Percentiles rank a stretch among this genome's conserved stretches.
These are phyloP conservation scores for Lentinula edodes DNA, from an alignment of 768 basidiomycete genomes.

Conservation along the genomic window DNA sequence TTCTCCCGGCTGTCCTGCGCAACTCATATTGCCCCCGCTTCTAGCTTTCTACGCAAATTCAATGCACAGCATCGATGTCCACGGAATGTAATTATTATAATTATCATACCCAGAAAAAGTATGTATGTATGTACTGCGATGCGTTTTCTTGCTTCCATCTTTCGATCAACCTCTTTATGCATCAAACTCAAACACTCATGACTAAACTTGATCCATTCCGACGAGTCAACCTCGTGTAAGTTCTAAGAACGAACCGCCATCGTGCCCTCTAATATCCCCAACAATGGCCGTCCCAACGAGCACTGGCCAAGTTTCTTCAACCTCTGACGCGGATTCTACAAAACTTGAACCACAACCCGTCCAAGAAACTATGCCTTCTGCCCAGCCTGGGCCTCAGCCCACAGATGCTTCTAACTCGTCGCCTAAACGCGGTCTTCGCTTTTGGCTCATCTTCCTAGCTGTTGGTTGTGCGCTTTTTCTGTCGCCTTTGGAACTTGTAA, in stretches of 20 bases:
- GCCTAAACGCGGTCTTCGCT: slow-evolving; percentile 10
- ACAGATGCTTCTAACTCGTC: background rate
- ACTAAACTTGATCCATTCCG: background rate
- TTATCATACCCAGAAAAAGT: background rate
- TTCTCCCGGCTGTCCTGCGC: background rate
- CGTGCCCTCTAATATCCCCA: background rate
- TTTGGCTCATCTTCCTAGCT: slow-evolving; percentile 25
- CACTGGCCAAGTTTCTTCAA: background rate
- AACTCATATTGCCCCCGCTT: background rate
- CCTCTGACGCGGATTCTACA: background rate
- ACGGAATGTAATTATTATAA: background rate
- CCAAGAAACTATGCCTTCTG: background rate
- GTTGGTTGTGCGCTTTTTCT: slow-evolving; percentile 23
- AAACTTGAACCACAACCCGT: background rate
- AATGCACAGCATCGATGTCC: background rate
- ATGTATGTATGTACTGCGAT: background rate
- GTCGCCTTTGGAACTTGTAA: slow-evolving; percentile 23
- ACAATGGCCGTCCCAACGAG: background rate
- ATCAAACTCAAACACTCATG: background rate
- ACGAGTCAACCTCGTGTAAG: background rate
- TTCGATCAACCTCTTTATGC: background rate
- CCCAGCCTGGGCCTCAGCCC: background rate
- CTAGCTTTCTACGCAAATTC: background rate
- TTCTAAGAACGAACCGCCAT: background rate
- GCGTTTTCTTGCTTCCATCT: background rate